Conservation (phyloP, 2,329 filamentous ascomycete genomes). For the Pyrenochaeta sp. region DNA sequence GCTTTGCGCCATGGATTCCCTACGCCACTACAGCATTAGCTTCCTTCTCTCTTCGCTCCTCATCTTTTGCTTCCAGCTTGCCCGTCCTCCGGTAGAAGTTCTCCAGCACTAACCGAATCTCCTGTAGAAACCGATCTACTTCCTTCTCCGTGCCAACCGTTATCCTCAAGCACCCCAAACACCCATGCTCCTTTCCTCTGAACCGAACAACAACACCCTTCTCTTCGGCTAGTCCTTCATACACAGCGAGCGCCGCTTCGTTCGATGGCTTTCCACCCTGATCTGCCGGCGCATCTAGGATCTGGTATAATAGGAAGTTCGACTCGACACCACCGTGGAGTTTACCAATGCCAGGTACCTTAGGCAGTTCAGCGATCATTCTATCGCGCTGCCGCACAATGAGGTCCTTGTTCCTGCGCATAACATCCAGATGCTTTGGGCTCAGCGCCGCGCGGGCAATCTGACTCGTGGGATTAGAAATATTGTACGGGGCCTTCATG, state of each 20-base stretch:
- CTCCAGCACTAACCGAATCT: constrained; percentile 65
- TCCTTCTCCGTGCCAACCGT: constrained; percentile 92
- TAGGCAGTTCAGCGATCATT: constrained; percentile 75
- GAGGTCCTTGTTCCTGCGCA: constrained; percentile 73
- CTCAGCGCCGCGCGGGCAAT: constrained; percentile 79
- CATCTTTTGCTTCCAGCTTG: constrained; percentile 45
- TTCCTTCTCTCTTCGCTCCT: constrained; percentile 57
- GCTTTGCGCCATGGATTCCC: background rate
- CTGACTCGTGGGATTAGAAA: constrained; percentile 85
- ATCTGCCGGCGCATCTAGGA: constrained; percentile 70
- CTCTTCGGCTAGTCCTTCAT: constrained; percentile 83
- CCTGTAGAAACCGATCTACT: constrained; percentile 77
- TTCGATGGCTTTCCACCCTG: constrained; percentile 78
- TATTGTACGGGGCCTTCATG: constrained; percentile 96
- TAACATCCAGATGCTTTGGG: constrained; percentile 72
- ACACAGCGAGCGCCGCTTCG: constrained; percentile 76
- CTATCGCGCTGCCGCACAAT: constrained; percentile 81
- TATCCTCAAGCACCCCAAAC: constrained; percentile 85
- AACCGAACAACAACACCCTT: constrained; percentile 93
- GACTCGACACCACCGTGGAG: constrained; percentile 81
- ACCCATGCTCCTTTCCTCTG: constrained; percentile 90
- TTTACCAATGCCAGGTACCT: constrained; percentile 78
- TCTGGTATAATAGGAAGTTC: constrained; percentile 92
- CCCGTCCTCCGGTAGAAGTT: constrained; percentile 55
- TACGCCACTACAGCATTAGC: constrained; percentile 61